Evolutionary conservation across 2,329 filamentous ascomycete species (phyloP).

Genomic region (Alternaria viburni): DNA sequence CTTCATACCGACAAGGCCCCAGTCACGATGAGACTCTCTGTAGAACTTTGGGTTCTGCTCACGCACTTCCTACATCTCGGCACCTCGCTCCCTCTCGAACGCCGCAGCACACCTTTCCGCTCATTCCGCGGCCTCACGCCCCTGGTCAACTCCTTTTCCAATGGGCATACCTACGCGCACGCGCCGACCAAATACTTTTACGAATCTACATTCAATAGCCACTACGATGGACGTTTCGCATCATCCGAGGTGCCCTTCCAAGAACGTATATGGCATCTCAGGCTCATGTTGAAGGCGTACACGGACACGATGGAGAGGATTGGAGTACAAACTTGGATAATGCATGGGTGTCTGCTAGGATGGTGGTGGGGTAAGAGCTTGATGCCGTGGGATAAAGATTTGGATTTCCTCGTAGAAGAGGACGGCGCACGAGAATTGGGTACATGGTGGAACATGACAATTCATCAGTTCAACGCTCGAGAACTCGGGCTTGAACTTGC

Average conservation of each 20-base stretch:
- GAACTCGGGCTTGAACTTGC: slow-evolving; percentile 13
- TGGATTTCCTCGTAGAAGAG: slow-evolving; percentile 66
- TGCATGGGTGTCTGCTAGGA: slow-evolving; percentile 66
- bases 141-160: slow-evolving; percentile 26
- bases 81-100: slow-evolving; percentile 12
- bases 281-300: slow-evolving; percentile 62
- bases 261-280: slow-evolving; percentile 57
- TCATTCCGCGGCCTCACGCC: slow-evolving; percentile 24
- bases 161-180: slow-evolving; percentile 10
- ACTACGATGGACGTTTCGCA: slow-evolving; percentile 65
- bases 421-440: slow-evolving; percentile 62
- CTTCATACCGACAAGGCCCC: slow-evolving; percentile 1
- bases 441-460: slow-evolving; percentile 67
- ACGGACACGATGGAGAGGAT: slow-evolving; percentile 63
- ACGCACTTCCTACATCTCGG: background rate
- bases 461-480: slow-evolving; percentile 50
- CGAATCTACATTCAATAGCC: slow-evolving; percentile 56
- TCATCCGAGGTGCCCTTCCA: slow-evolving; percentile 53
- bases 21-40: slow-evolving; percentile 7
- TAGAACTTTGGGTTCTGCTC: slow-evolving; percentile 1
- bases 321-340: slow-evolving; percentile 66
- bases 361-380: slow-evolving; percentile 70
- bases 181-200: slow-evolving; percentile 43
- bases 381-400: slow-evolving; percentile 67
- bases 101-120: slow-evolving; percentile 11